A percentile compares a stretch with the other conserved stretches of the same genome.
Conservation (phyloP, 306 rosid genomes). For the Nissolia schottii region DNA sequence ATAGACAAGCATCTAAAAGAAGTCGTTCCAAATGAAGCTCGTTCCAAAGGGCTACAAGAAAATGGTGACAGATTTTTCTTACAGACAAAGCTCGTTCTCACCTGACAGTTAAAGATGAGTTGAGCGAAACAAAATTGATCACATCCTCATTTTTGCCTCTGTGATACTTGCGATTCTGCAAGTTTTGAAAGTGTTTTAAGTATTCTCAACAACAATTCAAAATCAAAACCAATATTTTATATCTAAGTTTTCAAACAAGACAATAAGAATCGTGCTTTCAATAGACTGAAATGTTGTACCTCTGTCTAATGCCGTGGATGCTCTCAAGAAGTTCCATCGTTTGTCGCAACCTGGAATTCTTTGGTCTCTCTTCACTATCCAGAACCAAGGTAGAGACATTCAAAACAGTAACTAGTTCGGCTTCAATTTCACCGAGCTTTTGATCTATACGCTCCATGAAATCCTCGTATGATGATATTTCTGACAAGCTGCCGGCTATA, state of each 20-base stretch:
- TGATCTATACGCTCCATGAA: slow-evolving; percentile 64
- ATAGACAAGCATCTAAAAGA: slow-evolving; percentile 1
- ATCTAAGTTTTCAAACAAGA: slow-evolving; percentile 8
- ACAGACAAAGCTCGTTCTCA: slow-evolving; percentile 12
- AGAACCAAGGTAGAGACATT: slow-evolving; percentile 59
- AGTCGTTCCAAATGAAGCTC: slow-evolving; percentile 9
- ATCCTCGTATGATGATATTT: slow-evolving; percentile 50
- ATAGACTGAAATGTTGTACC: slow-evolving; percentile 40
- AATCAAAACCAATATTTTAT: neutral
- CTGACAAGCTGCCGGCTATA: slow-evolving; percentile 30
- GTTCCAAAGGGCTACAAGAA: neutral
- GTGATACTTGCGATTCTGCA: slow-evolving; percentile 48
- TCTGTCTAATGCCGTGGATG: slow-evolving; percentile 54
- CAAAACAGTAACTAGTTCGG: slow-evolving; percentile 58
- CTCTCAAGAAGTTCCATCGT: slow-evolving; percentile 67
- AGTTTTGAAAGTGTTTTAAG: neutral
- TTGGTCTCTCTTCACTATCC: slow-evolving; percentile 50
- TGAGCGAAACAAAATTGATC: slow-evolving; percentile 31
- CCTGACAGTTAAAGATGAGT: slow-evolving; percentile 31
- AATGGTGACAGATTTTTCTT: neutral
- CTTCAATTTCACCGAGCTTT: slow-evolving; percentile 65
- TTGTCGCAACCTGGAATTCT: slow-evolving; percentile 63
- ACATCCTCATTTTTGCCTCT: slow-evolving; percentile 37
- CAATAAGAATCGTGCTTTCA: neutral
- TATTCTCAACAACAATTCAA: neutral